Conservation (phyloP, 129 eudicot genomes). For the Lactuca saligna region DNA sequence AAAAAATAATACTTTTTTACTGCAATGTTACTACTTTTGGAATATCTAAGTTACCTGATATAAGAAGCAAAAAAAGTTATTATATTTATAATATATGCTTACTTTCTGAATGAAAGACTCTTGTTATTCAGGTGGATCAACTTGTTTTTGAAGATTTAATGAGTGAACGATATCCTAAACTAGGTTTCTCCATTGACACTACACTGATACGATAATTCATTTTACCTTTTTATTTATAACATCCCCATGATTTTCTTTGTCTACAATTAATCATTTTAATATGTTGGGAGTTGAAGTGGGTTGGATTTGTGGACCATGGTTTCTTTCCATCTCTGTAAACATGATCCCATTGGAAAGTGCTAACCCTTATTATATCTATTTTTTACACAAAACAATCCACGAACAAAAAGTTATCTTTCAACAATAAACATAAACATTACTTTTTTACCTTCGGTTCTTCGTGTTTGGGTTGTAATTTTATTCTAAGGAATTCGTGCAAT, state of each 20-base stretch:
- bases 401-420: neutral
- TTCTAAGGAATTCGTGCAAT: conserved; percentile 97
- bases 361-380: conserved; percentile 29
- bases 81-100: conserved; percentile 10
- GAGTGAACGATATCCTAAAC: conserved; percentile 92
- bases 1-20: neutral
- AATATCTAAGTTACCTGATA: no score
- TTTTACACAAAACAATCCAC: neutral
- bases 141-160: conserved; percentile 95
- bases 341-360: conserved; percentile 99
- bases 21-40: neutral
- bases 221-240: conserved; percentile 18
- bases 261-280: conserved; percentile 87
- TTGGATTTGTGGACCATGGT: conserved; percentile 97
- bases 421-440: conserved; percentile 4
- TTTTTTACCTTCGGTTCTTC: conserved; percentile 63
- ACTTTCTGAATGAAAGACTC: conserved; percentile 8
- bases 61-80: neutral
- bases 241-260: conserved; percentile 11
- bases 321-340: conserved; percentile 88
- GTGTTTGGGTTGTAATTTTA: conserved; percentile 95
- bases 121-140: conserved; percentile 77
- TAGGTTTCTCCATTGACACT: conserved; percentile 50
- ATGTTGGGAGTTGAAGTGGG: conserved; percentile 92
- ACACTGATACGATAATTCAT: neutral